These are phyloP conservation scores for Psilocybe cyanescens DNA, from an alignment of 768 basidiomycete genomes.

Conservation along the genomic window DNA sequence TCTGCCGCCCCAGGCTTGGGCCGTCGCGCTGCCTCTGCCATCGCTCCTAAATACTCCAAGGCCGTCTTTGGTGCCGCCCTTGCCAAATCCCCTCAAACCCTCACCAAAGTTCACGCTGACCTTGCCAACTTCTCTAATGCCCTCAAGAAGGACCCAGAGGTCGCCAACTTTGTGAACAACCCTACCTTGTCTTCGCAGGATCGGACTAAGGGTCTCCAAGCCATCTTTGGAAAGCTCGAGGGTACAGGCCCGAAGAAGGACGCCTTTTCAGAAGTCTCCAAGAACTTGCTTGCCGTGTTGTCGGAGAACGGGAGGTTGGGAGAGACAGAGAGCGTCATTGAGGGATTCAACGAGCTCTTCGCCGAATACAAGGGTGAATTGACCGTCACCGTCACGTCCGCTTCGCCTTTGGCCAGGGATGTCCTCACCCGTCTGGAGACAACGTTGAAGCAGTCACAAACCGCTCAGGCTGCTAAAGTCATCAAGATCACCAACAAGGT, in stretches of 20 bases:
- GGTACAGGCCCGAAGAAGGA: slow-evolving; percentile 68
- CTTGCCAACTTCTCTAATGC: slow-evolving; percentile 70
- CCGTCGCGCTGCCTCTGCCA: slow-evolving; percentile 74
- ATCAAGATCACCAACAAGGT: slow-evolving; percentile 94
- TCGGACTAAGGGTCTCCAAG: slow-evolving; percentile 66
- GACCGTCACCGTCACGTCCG: slow-evolving; percentile 90
- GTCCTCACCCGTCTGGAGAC: slow-evolving; percentile 79
- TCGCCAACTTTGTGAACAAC: slow-evolving; percentile 80
- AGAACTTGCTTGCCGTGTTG: slow-evolving; percentile 88
- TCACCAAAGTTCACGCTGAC: slow-evolving; percentile 87
- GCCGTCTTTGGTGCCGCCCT: slow-evolving; percentile 83
- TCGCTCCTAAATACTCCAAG: slow-evolving; percentile 84
- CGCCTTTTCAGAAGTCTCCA: slow-evolving; percentile 81
- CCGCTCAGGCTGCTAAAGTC: slow-evolving; percentile 85
- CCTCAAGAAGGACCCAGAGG: slow-evolving; percentile 67
- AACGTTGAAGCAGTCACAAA: slow-evolving; percentile 82
- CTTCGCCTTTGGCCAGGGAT: slow-evolving; percentile 78
- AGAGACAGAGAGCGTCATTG: slow-evolving; percentile 85
- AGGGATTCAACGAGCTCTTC: slow-evolving; percentile 90
- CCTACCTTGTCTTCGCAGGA: slow-evolving; percentile 89
- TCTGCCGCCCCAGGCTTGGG: slow-evolving; percentile 52
- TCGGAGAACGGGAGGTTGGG: slow-evolving; percentile 91
- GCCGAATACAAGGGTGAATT: slow-evolving; percentile 91
- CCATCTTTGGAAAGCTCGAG: slow-evolving; percentile 72
- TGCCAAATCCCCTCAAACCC: slow-evolving; percentile 78